A percentile compares a stretch with the other conserved stretches of the same genome.
Evolutionary conservation across 495 filamentous ascomycete genomes (phyloP).

Genomic region (Geopyxis carbonaria): DNA sequence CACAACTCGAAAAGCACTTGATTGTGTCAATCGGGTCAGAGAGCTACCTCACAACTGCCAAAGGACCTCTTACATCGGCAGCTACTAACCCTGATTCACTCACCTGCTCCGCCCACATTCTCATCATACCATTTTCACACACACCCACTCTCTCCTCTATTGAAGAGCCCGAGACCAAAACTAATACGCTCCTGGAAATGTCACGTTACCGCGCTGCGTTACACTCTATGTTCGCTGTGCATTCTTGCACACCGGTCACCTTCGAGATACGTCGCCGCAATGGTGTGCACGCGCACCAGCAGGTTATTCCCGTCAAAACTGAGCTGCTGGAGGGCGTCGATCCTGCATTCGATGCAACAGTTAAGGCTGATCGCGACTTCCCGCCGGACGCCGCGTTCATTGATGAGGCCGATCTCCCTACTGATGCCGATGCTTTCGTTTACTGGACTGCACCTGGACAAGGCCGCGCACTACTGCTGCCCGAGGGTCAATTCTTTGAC

Average conservation of each 20-base stretch:
- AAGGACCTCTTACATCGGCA: slow-evolving; percentile 62
- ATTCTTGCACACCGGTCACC: slow-evolving; percentile 54
- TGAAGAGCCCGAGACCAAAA: slow-evolving; percentile 36
- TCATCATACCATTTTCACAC: slow-evolving; percentile 79
- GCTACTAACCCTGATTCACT: slow-evolving; percentile 45
- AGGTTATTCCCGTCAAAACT: slow-evolving; percentile 64
- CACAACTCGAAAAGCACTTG: slow-evolving; percentile 66
- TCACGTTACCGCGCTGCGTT: slow-evolving; percentile 51
- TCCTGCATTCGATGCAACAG: slow-evolving; percentile 17
- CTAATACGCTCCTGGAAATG: slow-evolving; percentile 59
- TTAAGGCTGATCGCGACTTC: neutral
- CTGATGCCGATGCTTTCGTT: slow-evolving; percentile 57
- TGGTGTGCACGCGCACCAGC: slow-evolving; percentile 85
- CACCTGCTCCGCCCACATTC: slow-evolving; percentile 66
- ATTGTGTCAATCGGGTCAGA: slow-evolving; percentile 73
- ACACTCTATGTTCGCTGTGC: slow-evolving; percentile 48
- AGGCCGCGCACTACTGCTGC: slow-evolving; percentile 24
- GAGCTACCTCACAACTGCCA: slow-evolving; percentile 74
- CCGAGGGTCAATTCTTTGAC: slow-evolving; percentile 35
- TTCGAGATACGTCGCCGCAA: slow-evolving; percentile 69
- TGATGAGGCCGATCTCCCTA: slow-evolving; percentile 27
- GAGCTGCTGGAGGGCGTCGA: slow-evolving; percentile 35
- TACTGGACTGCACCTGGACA: slow-evolving; percentile 54
- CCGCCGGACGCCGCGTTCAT: slow-evolving; percentile 9
- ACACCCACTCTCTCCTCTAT: slow-evolving; percentile 47